Percentiles rank a stretch among this genome's conserved stretches.
Conservation (phyloP, 1,284 basidiomycete genomes). For the Moniliella sp. region DNA sequence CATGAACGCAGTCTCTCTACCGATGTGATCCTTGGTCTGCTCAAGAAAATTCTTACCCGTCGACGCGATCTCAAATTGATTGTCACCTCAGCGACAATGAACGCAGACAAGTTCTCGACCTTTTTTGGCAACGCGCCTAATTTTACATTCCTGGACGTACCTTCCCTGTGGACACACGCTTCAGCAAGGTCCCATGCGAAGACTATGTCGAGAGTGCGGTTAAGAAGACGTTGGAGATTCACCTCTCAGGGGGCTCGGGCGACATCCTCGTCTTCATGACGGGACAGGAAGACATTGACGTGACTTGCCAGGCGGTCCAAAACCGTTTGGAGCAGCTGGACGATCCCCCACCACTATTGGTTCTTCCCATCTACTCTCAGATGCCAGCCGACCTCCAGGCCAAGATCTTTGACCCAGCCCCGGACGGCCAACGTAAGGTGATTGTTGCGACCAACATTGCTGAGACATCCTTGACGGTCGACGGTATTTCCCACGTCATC, state of each 20-base stretch:
- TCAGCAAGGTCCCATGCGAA: conserved; percentile 87
- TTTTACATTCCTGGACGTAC: conserved; percentile 91
- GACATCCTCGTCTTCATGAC: conserved; percentile 99
- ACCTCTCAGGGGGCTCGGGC: conserved; percentile 72
- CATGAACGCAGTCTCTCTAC: conserved; percentile 88
- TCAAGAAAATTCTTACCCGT: conserved; percentile 73
- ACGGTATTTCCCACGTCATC: conserved; percentile 89
- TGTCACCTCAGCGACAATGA: conserved; percentile 96
- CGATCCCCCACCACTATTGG: conserved; percentile 61
- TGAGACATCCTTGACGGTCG: conserved; percentile 80
- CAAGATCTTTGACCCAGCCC: conserved; percentile 82
- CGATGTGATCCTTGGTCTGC: conserved; percentile 83
- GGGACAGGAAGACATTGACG: conserved; percentile 92
- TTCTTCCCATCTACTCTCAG: conserved; percentile 93
- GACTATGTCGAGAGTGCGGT: conserved; percentile 96
- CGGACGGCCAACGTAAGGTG: conserved; percentile 82
- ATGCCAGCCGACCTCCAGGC: conserved; percentile 98
- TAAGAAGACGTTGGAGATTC: conserved; percentile 89
- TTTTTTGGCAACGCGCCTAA: conserved; percentile 88
- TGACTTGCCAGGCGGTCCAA: conserved; percentile 28
- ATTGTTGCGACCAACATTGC: conserved; percentile 98
- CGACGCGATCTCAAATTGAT: conserved; percentile 80
- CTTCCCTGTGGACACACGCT: conserved; percentile 89
- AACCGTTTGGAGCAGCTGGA: conserved; percentile 77
- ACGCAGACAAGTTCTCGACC: conserved; percentile 75